Base-by-base conservation (phyloP, 106 monocot species). In the Dioscorea alata region DNA sequence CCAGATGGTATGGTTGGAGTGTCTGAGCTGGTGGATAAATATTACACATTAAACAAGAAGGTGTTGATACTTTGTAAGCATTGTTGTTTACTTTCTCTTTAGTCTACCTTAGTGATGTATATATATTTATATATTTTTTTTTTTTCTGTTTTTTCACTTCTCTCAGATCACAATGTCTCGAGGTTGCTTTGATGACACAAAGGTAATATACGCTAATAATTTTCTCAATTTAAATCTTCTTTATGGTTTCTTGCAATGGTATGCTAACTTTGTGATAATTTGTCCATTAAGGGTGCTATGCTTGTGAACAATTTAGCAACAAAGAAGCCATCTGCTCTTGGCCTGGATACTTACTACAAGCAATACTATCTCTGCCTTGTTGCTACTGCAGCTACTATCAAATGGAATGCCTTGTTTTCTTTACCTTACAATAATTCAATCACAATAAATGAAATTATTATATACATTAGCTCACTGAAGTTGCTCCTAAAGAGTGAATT, bases 341-440 rank as follows among this genome's bases (percentile, higher is more conserved):
- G 99, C 54, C 73, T 99, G 71, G 99, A 90, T 75, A 88, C 80
- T 51, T 99, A 88, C 25, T 76, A 85, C 68, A 99, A 99, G 73
- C 99, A 93, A 69, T 99, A 99, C 76, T 99, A 99, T 83, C 93
- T 99, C 24, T 99, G 93, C 72, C 79, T 99, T 16, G 99, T 87
- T 66, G 93, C 99, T 23, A 87, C 90, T 62, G 75, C 93, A 70
- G 90, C 90, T 70, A 86, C 85, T 58, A 77, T 99, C 68, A 99
- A 85, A 77, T 99, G 93, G 93, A 93, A 81, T 49, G 53, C 22
- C 25, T 25, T 69, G 60, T 50, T 13, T 52, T 50, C 31, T 22
- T 12, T 50, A 16, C 63, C 21, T 52, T 52, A 9, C 24, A 64
- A 59, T 42, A 42, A 42, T 8, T 42, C 42, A 42, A 42, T 6